Percentiles rank a stretch among this genome's conserved stretches.
These are phyloP conservation scores for Deinandra increscens DNA, from an alignment of 129 eudicot genomes.

Conservation along the genomic window DNA sequence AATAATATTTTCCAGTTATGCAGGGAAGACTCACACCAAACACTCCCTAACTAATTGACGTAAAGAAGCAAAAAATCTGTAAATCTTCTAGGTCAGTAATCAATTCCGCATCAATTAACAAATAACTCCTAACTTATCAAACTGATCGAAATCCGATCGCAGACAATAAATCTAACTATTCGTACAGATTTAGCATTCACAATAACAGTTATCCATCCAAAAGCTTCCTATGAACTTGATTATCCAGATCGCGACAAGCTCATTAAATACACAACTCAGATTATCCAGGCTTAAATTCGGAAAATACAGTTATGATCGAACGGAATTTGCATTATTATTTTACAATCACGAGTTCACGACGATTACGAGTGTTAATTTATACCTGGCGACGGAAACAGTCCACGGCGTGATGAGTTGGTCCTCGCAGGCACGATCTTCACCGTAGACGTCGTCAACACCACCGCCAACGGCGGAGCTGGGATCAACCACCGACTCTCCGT, in stretches of 20 bases:
- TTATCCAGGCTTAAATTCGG: slow-evolving; percentile 2
- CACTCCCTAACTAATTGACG: background rate
- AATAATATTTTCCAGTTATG: slow-evolving; percentile 7
- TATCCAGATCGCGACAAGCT: slow-evolving; percentile 4
- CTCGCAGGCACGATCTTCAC: slow-evolving; percentile 81
- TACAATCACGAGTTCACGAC: background rate
- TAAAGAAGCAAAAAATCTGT: background rate
- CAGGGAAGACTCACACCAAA: background rate
- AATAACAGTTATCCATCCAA: slow-evolving; percentile 2
- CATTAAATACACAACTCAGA: slow-evolving; percentile 2
- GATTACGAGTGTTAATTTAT: background rate
- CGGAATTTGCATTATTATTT: background rate
- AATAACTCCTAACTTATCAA: slow-evolving; percentile 13
- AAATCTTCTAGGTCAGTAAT: slow-evolving; percentile 6
- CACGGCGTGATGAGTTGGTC: slow-evolving; percentile 80
- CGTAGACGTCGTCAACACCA: slow-evolving; percentile 78
- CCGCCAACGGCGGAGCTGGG: slow-evolving; percentile 53
- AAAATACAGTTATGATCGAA: background rate
- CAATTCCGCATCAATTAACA: slow-evolving; percentile 13
- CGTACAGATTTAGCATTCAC: slow-evolving; percentile 13
- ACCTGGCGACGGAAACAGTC: slow-evolving; percentile 80
- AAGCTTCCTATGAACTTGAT: background rate
- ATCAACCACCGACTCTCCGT: slow-evolving; percentile 42
- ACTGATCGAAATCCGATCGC: background rate
- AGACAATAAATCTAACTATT: background rate